A percentile compares a stretch with the other conserved stretches of the same genome.
These are phyloP conservation scores for Allium sativum DNA, from an alignment of 106 monocot species.

Conservation along the genomic window DNA sequence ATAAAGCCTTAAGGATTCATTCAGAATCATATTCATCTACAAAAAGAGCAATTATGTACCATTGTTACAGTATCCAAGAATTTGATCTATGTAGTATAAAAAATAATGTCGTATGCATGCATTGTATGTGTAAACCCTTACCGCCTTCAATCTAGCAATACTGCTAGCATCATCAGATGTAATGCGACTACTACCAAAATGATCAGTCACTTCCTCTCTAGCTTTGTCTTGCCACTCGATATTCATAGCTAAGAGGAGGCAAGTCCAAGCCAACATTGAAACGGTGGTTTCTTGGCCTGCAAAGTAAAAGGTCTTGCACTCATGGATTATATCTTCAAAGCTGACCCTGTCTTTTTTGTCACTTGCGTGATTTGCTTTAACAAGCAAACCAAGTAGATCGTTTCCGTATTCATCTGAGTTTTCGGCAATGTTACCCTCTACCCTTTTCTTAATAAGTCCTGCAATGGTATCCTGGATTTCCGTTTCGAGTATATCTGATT, in stretches of 20 bases:
- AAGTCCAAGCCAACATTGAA: not conserved
- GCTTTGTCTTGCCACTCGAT: slow-evolving; percentile 8
- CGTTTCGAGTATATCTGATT: slow-evolving; percentile 7
- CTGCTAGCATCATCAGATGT: slow-evolving; percentile 4
- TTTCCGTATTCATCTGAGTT: slow-evolving; percentile 4
- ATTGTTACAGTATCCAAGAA: no score
- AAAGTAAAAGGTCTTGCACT: slow-evolving; percentile 14
- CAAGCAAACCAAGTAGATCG: slow-evolving; percentile 10
- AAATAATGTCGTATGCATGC: no score
- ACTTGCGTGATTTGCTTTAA: not conserved
- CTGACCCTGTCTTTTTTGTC: not conserved
- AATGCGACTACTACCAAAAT: not conserved
- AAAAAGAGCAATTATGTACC: not conserved
- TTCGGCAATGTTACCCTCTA: not conserved
- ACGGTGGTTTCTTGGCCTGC: slow-evolving; percentile 7
- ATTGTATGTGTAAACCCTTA: not conserved
- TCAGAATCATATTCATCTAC: slow-evolving; percentile 43
- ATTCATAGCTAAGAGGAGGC: slow-evolving; percentile 2
- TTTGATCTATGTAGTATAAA: no score
- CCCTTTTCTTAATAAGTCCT: slow-evolving; percentile 5
- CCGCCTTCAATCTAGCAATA: slow-evolving; percentile 2
- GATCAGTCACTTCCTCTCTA: slow-evolving; percentile 1
- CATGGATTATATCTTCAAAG: slow-evolving; percentile 5
- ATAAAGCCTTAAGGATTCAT: slow-evolving; percentile 44
- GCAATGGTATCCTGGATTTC: slow-evolving; percentile 8